Evolutionary conservation across 83 land plant species (phyloP), one percentile per base, ranked within the genome.

Genomic region (Picea abies): DNA sequence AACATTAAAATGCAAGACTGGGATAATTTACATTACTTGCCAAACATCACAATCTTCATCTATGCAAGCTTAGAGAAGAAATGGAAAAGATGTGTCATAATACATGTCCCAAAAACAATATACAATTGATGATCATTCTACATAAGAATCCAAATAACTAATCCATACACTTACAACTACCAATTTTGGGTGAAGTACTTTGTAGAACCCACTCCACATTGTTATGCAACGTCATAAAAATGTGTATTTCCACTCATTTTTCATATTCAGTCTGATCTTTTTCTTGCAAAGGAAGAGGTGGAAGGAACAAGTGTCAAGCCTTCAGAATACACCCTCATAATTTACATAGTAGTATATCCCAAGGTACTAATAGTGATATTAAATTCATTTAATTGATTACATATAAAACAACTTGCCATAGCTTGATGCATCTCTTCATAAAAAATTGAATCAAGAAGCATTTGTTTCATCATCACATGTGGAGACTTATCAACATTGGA

Each of bases 141-240:
- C 44, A 78, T 19, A 52, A 23, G 2, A 23, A 60, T 16, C 20
- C 29, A 56, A 25, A 78, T 5, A 25, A 78, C 16, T 4, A 23
- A 1, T 15, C 9, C 17, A 78, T 8, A n/a, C 32, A 17, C 17
- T 25, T 14, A 25, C 37, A 11, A 52, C 4, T 12, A 66, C 17
- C 9, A n/a, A 23, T 16, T 15, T 77, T 76, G 16, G 62, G 37
- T 2, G 10, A 58, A 80, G 23, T 84, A 87, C 91, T 89, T 89
- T 19, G 76, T 79, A 60, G 90, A 87, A 62, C 82, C 84, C 29
- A 83, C 87, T 39, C 88, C 60, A 67, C 91, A 89, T 80, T 89
- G 85, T 84, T 87, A 87, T 73, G 87, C 90, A 60, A 89, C 83
- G 83, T 87, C 87, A 83, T 89, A 85, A 89, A 89, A 79, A 89